Evolutionary conservation across 2,329 filamentous ascomycete genomes (phyloP).

Genomic region (Curvularia sp.): DNA sequence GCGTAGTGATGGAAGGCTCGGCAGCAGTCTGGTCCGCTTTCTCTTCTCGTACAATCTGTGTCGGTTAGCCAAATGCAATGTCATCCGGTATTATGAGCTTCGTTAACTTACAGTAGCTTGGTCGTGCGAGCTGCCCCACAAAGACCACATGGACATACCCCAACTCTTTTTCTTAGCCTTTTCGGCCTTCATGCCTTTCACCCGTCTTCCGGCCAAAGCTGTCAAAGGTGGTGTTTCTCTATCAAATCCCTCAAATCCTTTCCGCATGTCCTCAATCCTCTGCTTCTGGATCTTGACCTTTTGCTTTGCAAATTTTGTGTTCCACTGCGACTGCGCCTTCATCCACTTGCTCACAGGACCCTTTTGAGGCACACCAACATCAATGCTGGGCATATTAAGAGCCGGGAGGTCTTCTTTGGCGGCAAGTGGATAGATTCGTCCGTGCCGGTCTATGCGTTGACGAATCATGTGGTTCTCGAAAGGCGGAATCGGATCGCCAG

Average conservation of each 20-base stretch:
- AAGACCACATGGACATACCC: conserved; percentile 81
- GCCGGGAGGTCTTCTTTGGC: conserved; percentile 69
- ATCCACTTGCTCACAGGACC: conserved; percentile 86
- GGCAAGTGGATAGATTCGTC: conserved; percentile 72
- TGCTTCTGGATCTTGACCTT: conserved; percentile 76
- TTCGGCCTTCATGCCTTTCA: conserved; percentile 55
- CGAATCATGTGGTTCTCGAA: conserved; percentile 92
- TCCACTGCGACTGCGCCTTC: conserved; percentile 73
- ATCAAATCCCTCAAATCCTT: conserved; percentile 72
- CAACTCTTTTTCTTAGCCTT: conserved; percentile 71
- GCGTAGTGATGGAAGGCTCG: conserved; percentile 39
- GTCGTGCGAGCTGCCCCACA: conserved; percentile 90
- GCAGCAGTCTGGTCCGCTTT: conserved; percentile 36
- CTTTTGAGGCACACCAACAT: conserved; percentile 81
- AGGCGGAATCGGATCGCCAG: conserved; percentile 79
- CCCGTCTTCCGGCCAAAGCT: conserved; percentile 76
- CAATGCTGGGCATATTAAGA: conserved; percentile 66
- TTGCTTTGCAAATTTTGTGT: conserved; percentile 71
- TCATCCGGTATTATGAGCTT: not conserved
- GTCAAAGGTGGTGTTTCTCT: conserved; percentile 84
- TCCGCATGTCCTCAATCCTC: conserved; percentile 73
- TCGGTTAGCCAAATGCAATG: conserved; percentile 16
- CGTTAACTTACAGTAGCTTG: conserved; percentile 67
- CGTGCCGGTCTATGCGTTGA: conserved; percentile 81
- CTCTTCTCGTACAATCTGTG: conserved; percentile 45